These are phyloP conservation scores for Phlebiopsis gigantea DNA, from an alignment of 768 basidiomycete genomes.

Conservation along the genomic window DNA sequence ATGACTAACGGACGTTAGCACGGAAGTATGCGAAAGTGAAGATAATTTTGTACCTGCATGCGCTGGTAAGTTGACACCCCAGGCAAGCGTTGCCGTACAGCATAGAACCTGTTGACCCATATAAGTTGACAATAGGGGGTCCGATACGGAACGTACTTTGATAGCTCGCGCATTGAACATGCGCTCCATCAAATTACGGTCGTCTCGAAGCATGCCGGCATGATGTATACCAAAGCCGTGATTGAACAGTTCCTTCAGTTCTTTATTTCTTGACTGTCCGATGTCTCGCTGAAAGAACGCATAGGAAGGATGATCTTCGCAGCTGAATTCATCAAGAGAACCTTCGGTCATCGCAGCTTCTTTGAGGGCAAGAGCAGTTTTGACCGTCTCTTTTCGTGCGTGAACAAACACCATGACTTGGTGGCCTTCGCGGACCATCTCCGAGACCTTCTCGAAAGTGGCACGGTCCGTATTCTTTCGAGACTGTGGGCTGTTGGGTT, in stretches of 20 bases:
- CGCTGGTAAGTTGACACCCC: conserved; percentile 98
- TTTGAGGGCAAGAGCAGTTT: conserved; percentile 73
- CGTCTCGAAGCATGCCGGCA: conserved; percentile 93
- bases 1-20: conserved; percentile 46
- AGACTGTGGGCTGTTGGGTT: conserved; percentile 65
- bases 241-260: conserved; percentile 94
- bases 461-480: conserved; percentile 84
- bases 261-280: conserved; percentile 82
- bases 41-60: conserved; percentile 60
- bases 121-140: not conserved
- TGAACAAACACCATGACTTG: conserved; percentile 99
- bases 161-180: conserved; percentile 89
- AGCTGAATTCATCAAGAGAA: conserved; percentile 70
- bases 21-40: not conserved
- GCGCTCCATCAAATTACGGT: conserved; percentile 91
- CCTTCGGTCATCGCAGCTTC: conserved; percentile 75
- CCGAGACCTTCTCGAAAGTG: conserved; percentile 85
- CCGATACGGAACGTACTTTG: conserved; percentile 51
- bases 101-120: conserved; percentile 77
- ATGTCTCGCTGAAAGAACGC: conserved; percentile 72
- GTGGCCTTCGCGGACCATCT: conserved; percentile 85
- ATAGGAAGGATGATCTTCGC: conserved; percentile 76
- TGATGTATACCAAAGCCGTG: conserved; percentile 96
- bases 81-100: conserved; percentile 96
- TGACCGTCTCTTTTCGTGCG: conserved; percentile 96